These are phyloP conservation scores for Macrolepiota fuliginosa DNA, from an alignment of 768 basidiomycete species.

Conservation along the genomic window DNA sequence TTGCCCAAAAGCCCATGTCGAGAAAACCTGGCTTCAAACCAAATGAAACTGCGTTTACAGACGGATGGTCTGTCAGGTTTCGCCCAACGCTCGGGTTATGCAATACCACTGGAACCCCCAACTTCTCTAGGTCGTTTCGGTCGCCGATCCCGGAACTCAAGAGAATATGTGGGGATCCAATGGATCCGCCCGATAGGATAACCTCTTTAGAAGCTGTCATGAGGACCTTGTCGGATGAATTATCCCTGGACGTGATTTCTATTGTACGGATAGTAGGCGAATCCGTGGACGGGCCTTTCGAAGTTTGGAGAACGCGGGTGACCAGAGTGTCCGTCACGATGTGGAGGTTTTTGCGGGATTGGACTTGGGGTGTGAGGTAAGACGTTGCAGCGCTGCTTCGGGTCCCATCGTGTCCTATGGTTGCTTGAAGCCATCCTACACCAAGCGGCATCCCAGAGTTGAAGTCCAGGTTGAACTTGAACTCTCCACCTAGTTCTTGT, in stretches of 20 bases:
- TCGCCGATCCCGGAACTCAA: constrained; percentile 13
- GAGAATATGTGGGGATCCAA: constrained; percentile 14
- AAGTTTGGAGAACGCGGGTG: constrained; percentile 10
- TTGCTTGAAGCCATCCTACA: constrained; percentile 10
- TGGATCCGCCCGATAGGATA: constrained; percentile 7
- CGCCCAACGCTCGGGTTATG: constrained; percentile 24
- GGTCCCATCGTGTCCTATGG: constrained; percentile 14
- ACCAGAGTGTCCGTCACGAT: constrained; percentile 11
- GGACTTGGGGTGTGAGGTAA: constrained; percentile 4
- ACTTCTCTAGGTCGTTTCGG: not conserved
- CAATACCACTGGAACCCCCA: not conserved
- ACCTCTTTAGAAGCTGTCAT: constrained; percentile 14
- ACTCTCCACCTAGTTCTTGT: constrained; percentile 23
- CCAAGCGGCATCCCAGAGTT: constrained; percentile 16
- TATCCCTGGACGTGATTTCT: not conserved
- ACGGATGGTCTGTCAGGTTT: constrained; percentile 10
- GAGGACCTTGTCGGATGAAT: not conserved
- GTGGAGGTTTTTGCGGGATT: constrained; percentile 6
- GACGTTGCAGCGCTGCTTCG: constrained; percentile 15
- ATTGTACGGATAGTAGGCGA: constrained; percentile 7
- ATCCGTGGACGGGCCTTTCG: not conserved
- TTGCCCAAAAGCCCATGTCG: constrained; percentile 8
- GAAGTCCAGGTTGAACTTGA: constrained; percentile 13
- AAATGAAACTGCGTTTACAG: constrained; percentile 1
- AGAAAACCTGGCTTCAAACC: not conserved